phyloP scores from a whole-genome alignment of 2,329 filamentous ascomycete genomes.

The Geosmithia morbida region DNA sequence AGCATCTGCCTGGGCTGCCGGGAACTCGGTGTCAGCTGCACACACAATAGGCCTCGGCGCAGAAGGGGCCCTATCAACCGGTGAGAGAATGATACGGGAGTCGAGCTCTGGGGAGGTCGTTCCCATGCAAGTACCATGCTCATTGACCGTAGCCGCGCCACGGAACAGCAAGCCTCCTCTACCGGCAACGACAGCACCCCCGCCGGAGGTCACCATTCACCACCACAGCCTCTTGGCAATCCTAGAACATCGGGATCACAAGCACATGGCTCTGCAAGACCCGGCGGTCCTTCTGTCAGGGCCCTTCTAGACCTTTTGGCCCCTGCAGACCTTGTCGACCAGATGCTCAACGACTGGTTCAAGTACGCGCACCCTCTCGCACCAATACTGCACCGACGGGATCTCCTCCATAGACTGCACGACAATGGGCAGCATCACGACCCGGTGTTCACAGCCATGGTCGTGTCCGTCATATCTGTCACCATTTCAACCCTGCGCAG shows the following conservation, averaged over 20 bases:
- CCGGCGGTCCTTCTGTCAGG: not conserved
- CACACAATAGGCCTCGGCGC: slow-evolving; percentile 10
- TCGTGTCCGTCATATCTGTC: slow-evolving; percentile 18
- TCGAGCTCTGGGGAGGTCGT: no score
- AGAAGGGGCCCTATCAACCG: slow-evolving; percentile 12
- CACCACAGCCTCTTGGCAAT: not conserved
- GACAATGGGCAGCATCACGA: slow-evolving; percentile 11
- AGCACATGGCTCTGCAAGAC: not conserved
- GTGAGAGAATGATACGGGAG: slow-evolving; percentile 3
- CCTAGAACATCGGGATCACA: not conserved
- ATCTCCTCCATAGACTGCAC: slow-evolving; percentile 12
- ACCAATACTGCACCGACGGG: slow-evolving; percentile 16
- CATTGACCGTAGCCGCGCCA: not conserved
- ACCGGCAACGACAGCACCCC: not conserved
- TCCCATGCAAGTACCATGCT: not conserved
- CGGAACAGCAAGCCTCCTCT: not conserved
- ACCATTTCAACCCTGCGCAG: slow-evolving; percentile 16
- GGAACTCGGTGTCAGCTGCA: slow-evolving; percentile 11
- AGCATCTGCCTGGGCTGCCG: slow-evolving; percentile 9
- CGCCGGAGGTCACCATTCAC: not conserved
- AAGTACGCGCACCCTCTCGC: slow-evolving; percentile 18
- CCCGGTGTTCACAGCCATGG: slow-evolving; percentile 15
- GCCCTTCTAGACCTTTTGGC: not conserved
- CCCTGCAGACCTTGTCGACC: not conserved
- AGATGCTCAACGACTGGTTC: slow-evolving; percentile 18